Evolutionary conservation across 805 yeast genomes (phyloP).

Genomic region (Starmera amethionina): DNA sequence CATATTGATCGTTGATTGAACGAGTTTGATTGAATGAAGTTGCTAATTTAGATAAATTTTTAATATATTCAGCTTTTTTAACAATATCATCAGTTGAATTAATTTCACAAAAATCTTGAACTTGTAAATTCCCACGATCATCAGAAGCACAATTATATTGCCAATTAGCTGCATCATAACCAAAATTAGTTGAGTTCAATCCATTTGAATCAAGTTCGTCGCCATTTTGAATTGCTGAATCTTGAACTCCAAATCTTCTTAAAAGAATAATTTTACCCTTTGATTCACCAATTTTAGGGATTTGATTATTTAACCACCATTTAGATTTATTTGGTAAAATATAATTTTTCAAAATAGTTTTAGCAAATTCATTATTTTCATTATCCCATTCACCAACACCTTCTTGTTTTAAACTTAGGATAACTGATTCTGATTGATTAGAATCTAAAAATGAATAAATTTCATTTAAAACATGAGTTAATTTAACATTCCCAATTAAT

Average conservation of each 20-base stretch:
- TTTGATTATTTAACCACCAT: conserved; percentile 48
- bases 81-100: conserved; percentile 39
- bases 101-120: conserved; percentile 71
- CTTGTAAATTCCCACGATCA: conserved; percentile 50
- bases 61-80: conserved; percentile 48
- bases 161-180: conserved; percentile 65
- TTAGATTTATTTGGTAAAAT: conserved; percentile 36
- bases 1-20: conserved; percentile 6
- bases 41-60: conserved; percentile 45
- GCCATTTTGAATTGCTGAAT: conserved; percentile 26
- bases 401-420: conserved; percentile 66
- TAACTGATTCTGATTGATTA: conserved; percentile 49
- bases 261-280: conserved; percentile 61
- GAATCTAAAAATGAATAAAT: conserved; percentile 40
- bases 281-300: conserved; percentile 52
- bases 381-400: conserved; percentile 61
- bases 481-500: conserved; percentile 43
- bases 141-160: conserved; percentile 54
- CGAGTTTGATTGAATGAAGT: conserved; percentile 34
- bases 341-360: conserved; percentile 48
- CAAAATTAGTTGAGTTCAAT: conserved; percentile 26
- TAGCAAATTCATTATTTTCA: conserved; percentile 53
- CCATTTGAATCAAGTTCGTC: too few relatives aligned
- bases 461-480: conserved; percentile 43
- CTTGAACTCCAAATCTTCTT: conserved; percentile 59